A percentile compares a stretch with the other conserved stretches of the same genome.
phyloP scores from a whole-genome alignment of 148 eudicot species.

The Vaccinium corymbosum region DNA sequence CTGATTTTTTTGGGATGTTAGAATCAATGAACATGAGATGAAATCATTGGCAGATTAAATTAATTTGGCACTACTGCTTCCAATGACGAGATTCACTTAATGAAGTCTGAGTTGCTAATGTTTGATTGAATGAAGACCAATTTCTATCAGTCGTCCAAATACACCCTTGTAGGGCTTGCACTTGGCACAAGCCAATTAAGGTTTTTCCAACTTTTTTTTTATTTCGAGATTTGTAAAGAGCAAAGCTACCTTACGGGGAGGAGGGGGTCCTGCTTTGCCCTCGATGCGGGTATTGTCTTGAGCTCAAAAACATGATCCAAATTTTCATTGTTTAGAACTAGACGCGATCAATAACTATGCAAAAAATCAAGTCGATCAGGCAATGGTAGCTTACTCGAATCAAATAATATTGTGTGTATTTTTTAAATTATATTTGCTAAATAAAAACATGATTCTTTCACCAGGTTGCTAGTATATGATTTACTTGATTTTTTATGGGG shows the following conservation, averaged over 20 bases:
- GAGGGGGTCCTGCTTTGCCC: too few relatives aligned
- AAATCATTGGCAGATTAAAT: constrained; percentile 18
- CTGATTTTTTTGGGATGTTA: background rate
- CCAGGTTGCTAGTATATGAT: too few relatives aligned
- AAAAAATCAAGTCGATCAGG: too few relatives aligned
- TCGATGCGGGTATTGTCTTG: too few relatives aligned
- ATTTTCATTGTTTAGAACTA: too few relatives aligned
- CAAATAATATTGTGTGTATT: too few relatives aligned
- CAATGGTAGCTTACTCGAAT: too few relatives aligned
- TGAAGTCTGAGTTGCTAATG: constrained; percentile 11
- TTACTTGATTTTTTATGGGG: too few relatives aligned
- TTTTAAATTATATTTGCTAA: too few relatives aligned
- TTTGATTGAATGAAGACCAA: constrained; percentile 26
- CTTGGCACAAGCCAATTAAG: background rate
- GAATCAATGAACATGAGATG: constrained; percentile 19
- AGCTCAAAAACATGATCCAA: too few relatives aligned
- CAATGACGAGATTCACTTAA: constrained; percentile 32
- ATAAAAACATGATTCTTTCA: too few relatives aligned
- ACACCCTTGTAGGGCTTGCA: constrained; percentile 16
- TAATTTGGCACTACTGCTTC: constrained; percentile 2
- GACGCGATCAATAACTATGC: too few relatives aligned
- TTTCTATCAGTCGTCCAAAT: constrained; percentile 17
- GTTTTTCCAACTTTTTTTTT: background rate
- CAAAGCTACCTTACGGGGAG: background rate
- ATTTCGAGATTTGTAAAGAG: background rate